Conservation (phyloP, 2,329 filamentous ascomycete genomes). For the Fusarium annulatum region DNA sequence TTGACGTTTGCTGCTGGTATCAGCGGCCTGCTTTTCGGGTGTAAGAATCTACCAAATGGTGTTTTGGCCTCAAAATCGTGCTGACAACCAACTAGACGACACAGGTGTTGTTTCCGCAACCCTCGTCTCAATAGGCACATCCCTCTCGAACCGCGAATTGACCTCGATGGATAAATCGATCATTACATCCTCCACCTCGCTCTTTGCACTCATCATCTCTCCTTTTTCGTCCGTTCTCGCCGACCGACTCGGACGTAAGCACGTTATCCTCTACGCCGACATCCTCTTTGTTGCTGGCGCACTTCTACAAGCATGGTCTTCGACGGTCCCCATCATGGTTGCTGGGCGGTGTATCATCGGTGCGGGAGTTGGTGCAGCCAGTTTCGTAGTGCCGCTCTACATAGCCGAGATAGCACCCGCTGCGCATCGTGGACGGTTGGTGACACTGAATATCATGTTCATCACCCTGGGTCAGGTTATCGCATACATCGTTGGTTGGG, state of each 20-base stretch:
- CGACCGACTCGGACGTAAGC: slow-evolving; percentile 69
- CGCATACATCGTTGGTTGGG: slow-evolving; percentile 87
- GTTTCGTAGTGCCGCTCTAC: slow-evolving; percentile 87
- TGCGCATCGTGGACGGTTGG: slow-evolving; percentile 78
- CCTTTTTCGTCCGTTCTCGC: slow-evolving; percentile 73
- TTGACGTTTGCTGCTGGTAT: slow-evolving; percentile 74
- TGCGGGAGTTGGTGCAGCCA: slow-evolving; percentile 78
- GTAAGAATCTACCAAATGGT: slow-evolving; percentile 53
- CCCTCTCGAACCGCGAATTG: slow-evolving; percentile 66
- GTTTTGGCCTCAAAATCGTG: neutral
- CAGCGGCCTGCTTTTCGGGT: slow-evolving; percentile 75
- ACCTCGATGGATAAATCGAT: slow-evolving; percentile 75
- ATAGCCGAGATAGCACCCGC: slow-evolving; percentile 88
- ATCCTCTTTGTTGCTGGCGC: slow-evolving; percentile 76
- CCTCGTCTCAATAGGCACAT: slow-evolving; percentile 70
- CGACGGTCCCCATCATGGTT: slow-evolving; percentile 72
- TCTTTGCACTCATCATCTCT: slow-evolving; percentile 72
- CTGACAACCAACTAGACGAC: slow-evolving; percentile 60
- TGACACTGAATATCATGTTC: slow-evolving; percentile 84
- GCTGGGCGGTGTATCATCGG: slow-evolving; percentile 76
- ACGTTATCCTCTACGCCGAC: slow-evolving; percentile 72
- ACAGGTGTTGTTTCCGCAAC: slow-evolving; percentile 77
- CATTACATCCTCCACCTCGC: slow-evolving; percentile 75
- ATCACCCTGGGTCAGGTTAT: slow-evolving; percentile 90
- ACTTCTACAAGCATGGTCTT: slow-evolving; percentile 69